A percentile compares a stretch with the other conserved stretches of the same genome.
These are phyloP conservation scores for Petunia hybrid DNA, from an alignment of 305 asterid species.

Conservation along the genomic window DNA sequence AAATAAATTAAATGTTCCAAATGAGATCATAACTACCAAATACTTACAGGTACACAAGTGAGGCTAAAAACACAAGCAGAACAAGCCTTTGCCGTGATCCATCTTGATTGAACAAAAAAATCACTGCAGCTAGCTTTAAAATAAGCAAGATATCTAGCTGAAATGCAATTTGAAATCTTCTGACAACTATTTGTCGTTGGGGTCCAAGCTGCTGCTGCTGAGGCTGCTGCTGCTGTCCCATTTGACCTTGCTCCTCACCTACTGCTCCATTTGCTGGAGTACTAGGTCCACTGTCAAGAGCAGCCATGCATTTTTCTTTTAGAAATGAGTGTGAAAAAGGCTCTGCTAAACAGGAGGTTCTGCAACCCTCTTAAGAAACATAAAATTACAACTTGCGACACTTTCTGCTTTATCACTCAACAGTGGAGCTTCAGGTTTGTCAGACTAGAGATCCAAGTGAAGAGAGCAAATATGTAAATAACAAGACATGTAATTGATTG, in stretches of 20 bases:
- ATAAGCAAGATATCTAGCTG: conserved; percentile 86
- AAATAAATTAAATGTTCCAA: neutral
- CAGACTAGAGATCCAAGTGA: neutral
- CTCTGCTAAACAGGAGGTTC: neutral
- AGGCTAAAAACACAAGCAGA: conserved; percentile 80
- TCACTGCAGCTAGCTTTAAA: conserved; percentile 88
- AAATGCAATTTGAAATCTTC: conserved; percentile 89
- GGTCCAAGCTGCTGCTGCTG: conserved; percentile 70
- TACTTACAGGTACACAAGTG: conserved; percentile 84
- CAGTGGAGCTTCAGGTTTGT: neutral
- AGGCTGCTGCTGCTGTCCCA: conserved; percentile 59
- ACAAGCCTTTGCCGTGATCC: conserved; percentile 87
- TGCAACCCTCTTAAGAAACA: conserved; percentile 19
- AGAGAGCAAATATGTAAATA: neutral
- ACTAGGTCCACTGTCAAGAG: conserved; percentile 61
- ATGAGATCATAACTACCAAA: conserved; percentile 29
- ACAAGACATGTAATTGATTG: neutral
- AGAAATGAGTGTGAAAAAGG: conserved; percentile 14
- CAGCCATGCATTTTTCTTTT: conserved; percentile 24
- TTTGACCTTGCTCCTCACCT: conserved; percentile 70
- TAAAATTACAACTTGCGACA: neutral
- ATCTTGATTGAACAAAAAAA: conserved; percentile 93
- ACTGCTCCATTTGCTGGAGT: conserved; percentile 57
- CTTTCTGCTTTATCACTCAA: neutral
- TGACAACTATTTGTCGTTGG: conserved; percentile 72